These are phyloP conservation scores for Fusarium sp. DNA, from an alignment of 2,329 filamentous ascomycete genomes.

Conservation along the genomic window DNA sequence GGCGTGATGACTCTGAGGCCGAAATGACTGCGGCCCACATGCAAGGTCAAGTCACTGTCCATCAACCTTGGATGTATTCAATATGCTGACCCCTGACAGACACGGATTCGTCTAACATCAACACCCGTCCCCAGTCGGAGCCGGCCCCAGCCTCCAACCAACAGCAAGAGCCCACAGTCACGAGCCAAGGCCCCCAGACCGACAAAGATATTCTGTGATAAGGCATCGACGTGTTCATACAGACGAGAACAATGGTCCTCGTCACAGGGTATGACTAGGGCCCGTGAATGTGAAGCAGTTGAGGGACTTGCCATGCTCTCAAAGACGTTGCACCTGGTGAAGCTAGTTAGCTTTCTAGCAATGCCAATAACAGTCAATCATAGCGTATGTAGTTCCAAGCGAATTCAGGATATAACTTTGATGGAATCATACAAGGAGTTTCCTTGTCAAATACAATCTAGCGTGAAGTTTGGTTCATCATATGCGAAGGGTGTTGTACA, in stretches of 20 bases:
- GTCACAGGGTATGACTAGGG: not conserved
- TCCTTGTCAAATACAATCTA: slow-evolving; percentile 61
- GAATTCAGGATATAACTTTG: slow-evolving; percentile 46
- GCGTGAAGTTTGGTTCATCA: slow-evolving; percentile 56
- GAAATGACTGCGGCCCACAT: fast-evolving
- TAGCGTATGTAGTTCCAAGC: not conserved
- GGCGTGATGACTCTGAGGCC: not conserved
- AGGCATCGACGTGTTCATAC: not conserved
- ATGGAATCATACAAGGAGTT: slow-evolving; percentile 48
- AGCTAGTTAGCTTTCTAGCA: slow-evolving; percentile 17
- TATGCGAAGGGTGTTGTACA: slow-evolving; percentile 7
- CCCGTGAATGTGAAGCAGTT: not conserved
- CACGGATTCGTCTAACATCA: not conserved
- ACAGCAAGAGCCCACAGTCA: not conserved
- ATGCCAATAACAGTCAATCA: fast-evolving
- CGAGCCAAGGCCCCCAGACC: not conserved
- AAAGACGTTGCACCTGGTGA: not conserved
- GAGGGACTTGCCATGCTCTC: not conserved
- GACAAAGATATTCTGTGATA: not conserved
- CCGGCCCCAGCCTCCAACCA: fast-evolving
- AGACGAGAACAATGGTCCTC: not conserved
- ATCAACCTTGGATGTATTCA: fast-evolving
- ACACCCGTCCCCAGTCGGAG: not conserved
- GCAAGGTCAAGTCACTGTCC: not conserved
- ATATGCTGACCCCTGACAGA: not conserved